Conservation (phyloP, 2,329 filamentous ascomycete genomes). For the Pseudogymnoascus verrucosus region DNA sequence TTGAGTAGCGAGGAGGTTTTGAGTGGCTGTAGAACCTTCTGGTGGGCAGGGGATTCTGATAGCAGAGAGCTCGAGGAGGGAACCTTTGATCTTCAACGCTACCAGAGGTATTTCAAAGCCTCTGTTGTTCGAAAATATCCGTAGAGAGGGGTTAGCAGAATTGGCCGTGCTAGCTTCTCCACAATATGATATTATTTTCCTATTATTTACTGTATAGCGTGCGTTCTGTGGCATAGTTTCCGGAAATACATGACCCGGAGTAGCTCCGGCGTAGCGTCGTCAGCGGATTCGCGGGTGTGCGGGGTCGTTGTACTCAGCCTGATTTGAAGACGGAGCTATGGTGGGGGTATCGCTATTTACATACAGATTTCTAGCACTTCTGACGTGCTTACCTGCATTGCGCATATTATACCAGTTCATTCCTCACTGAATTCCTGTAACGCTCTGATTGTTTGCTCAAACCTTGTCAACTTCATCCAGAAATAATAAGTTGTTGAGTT, state of each 20-base stretch:
- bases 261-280: not conserved
- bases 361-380: not conserved
- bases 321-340: slow-evolving; percentile 6
- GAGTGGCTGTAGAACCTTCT: not conserved
- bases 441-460: not conserved
- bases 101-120: not conserved
- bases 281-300: slow-evolving; percentile 2
- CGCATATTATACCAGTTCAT: not conserved
- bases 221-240: not conserved
- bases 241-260: not conserved
- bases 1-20: not conserved
- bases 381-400: not conserved
- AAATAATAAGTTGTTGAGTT: not conserved
- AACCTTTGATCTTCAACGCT: not conserved
- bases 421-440: not conserved
- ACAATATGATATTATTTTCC: slow-evolving; percentile 1
- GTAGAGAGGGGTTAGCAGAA: slow-evolving; percentile 7
- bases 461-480: not conserved
- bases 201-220: not conserved
- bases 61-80: not conserved
- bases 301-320: slow-evolving; percentile 1
- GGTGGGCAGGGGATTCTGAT: not conserved
- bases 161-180: not conserved
- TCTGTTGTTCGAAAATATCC: not conserved
- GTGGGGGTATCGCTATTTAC: slow-evolving; percentile 3